Evolutionary conservation across 768 basidiomycete species (phyloP).

Genomic region (Trametes cubensis): DNA sequence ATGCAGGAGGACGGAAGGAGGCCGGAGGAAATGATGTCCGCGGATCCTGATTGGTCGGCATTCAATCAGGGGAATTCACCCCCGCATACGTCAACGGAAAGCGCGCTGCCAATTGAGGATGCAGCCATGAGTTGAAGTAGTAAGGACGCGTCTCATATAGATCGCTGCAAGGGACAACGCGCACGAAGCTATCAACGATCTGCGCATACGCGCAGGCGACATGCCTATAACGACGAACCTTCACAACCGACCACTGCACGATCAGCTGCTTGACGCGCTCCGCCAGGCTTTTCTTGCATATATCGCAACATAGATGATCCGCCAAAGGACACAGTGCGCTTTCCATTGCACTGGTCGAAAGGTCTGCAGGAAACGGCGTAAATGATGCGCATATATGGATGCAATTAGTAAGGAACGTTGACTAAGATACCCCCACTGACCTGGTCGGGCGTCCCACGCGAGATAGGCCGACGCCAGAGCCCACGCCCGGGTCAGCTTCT

Average conservation of each 20-base stretch:
- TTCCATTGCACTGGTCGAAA: constrained; percentile 75
- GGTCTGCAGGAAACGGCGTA: constrained; percentile 46
- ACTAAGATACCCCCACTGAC: constrained; percentile 37
- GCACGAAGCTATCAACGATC: too few relatives aligned
- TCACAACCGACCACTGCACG: constrained; percentile 78
- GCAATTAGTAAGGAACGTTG: constrained; percentile 1
- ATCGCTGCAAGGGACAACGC: constrained; percentile 6
- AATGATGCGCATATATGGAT: not conserved
- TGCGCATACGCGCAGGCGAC: not conserved
- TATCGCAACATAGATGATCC: constrained; percentile 68
- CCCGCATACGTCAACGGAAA: too few relatives aligned
- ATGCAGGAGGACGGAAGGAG: too few relatives aligned
- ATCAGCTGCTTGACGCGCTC: constrained; percentile 71
- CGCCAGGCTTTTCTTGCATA: constrained; percentile 63
- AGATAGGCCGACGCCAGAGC: constrained; percentile 81
- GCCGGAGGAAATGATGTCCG: too few relatives aligned
- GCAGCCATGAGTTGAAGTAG: not conserved
- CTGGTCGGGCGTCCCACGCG: constrained; percentile 82
- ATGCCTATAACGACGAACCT: constrained; percentile 45
- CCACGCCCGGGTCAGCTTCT: constrained; percentile 80
- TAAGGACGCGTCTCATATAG: constrained; percentile 3
- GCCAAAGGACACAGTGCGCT: constrained; percentile 68
- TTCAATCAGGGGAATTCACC: too few relatives aligned
- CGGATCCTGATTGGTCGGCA: too few relatives aligned
- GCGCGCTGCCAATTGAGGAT: not conserved